These are phyloP conservation scores for Passalora sequoiae DNA, from an alignment of 2,329 filamentous ascomycete genomes.

Conservation along the genomic window DNA sequence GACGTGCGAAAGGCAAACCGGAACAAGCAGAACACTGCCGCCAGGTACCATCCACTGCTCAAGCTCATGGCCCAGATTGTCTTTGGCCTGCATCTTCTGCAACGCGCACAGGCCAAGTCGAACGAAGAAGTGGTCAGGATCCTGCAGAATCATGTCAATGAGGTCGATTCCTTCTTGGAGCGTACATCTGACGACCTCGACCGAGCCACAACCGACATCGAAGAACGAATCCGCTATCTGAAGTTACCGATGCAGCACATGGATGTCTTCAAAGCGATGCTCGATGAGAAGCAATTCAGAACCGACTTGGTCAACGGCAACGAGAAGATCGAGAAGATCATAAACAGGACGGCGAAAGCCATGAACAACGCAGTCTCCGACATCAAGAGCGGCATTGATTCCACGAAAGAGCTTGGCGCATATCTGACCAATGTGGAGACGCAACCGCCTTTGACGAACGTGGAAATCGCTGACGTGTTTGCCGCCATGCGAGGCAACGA, in stretches of 20 bases:
- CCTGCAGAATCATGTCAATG: constrained; percentile 85
- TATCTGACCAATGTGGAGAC: constrained; percentile 62
- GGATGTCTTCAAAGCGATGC: constrained; percentile 76
- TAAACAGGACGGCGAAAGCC: constrained; percentile 68
- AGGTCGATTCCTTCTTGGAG: constrained; percentile 87
- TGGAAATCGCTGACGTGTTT: constrained; percentile 67
- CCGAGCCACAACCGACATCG: constrained; percentile 71
- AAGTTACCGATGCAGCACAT: constrained; percentile 79
- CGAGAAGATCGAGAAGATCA: constrained; percentile 83
- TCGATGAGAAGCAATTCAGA: constrained; percentile 78
- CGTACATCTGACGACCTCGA: constrained; percentile 79
- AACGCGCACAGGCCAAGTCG: constrained; percentile 81
- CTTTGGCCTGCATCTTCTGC: constrained; percentile 84
- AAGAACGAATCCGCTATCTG: constrained; percentile 71
- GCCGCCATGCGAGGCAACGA: constrained; percentile 89
- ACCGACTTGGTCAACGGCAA: constrained; percentile 79
- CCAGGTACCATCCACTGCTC: constrained; percentile 78
- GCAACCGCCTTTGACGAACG: constrained; percentile 52
- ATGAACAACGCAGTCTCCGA: constrained; percentile 76
- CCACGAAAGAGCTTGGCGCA: constrained; percentile 67
- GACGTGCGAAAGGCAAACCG: constrained; percentile 60
- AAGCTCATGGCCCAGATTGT: constrained; percentile 90
- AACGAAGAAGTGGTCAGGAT: constrained; percentile 84
- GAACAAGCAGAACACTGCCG: constrained; percentile 71
- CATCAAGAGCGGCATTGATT: constrained; percentile 69